These are phyloP conservation scores for Scortechinia acanthostroma DNA, from an alignment of 2,329 filamentous ascomycete species.

Conservation along the genomic window DNA sequence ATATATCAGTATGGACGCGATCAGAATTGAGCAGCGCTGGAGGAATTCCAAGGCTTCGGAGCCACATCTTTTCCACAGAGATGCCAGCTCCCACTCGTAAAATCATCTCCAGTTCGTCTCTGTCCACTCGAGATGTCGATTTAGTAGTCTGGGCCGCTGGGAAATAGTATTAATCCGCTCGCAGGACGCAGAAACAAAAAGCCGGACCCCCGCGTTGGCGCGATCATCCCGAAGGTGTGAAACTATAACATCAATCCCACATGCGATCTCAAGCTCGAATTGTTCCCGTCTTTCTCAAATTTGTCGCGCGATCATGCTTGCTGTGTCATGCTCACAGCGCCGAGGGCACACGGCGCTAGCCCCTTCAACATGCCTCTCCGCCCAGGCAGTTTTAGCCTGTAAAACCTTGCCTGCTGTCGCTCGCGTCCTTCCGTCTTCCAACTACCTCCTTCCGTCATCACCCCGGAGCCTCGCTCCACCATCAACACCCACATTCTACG, in stretches of 20 bases:
- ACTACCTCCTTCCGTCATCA: constrained; percentile 8
- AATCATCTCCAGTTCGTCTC: too few species aligned
- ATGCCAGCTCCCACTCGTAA: too few species aligned
- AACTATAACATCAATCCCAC: constrained; percentile 13
- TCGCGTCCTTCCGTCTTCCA: constrained; percentile 15
- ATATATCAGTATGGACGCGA: too few species aligned
- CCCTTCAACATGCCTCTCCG: constrained; percentile 18
- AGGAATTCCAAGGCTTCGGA: too few species aligned
- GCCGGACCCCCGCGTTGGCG: constrained; percentile 22
- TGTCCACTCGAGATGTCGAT: too few species aligned
- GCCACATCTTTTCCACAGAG: too few species aligned
- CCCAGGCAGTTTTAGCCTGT: constrained; percentile 23
- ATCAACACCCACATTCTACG: constrained; percentile 11
- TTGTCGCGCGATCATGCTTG: constrained; percentile 17
- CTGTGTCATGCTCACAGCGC: constrained; percentile 17
- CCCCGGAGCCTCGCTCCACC: constrained; percentile 21
- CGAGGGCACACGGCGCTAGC: constrained; percentile 19
- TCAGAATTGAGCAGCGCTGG: too few species aligned
- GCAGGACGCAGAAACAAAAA: constrained; percentile 28
- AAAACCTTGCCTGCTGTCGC: constrained; percentile 18
- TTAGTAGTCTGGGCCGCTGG: constrained; percentile 7
- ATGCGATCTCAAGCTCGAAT: constrained; percentile 1
- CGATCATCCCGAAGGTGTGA: constrained; percentile 17
- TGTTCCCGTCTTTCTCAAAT: constrained; percentile 5
- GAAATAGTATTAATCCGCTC: constrained; percentile 30